Evolutionary conservation across 495 filamentous ascomycete species (phyloP), one percentile per base, ranked within the genome.

Genomic region (Cercophora scortea): DNA sequence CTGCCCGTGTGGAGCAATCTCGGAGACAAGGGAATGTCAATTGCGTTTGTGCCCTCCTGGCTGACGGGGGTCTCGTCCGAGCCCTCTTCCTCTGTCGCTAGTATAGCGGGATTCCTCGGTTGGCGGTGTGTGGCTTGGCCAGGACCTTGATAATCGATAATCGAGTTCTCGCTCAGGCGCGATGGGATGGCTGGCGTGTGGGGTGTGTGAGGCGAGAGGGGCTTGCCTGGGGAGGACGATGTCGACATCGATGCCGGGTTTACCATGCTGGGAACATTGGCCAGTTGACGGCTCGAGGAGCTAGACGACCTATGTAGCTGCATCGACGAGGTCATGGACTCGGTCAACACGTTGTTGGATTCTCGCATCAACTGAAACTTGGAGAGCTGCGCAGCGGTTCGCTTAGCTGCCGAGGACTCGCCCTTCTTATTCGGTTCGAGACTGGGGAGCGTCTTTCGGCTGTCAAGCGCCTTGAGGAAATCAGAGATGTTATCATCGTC

Each of bases 101-200:
- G 32, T 47, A 58, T 50, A 48, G 52, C 16, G 60, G 56, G 39
- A 47, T 40, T 47, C 57, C 56, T 45, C 12, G 52, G 41, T 32
- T 54, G 56, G 52, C 51, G 51, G 55, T 55, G 45, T 41, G 45
- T 42, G 55, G 59, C 66, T 36, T 51, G 52, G 16, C 39, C 52
- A 45, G 55, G 57, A 13, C 74, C 66, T 25, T 77, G 70, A 59
- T 91, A 89, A 61, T 89, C 85, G n/a, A 86, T 82, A 47, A 89
- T 87, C 49, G 86, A 90, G 60, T 89, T 86, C 56, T 90, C 90
- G 63, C 89, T 94, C 42, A 97, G 69, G n/a, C 92, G 81, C 16
- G 90, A 95, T 35, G 91, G 90, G 43, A 96, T 88, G 15, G 91
- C 89, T 5, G 92, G 91, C 6, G 89, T 95, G 60, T 96, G 92